A percentile compares a stretch with the other conserved stretches of the same genome.
These are phyloP conservation scores for Gautieria morchelliformis DNA, from an alignment of 768 basidiomycete genomes.

Conservation along the genomic window DNA sequence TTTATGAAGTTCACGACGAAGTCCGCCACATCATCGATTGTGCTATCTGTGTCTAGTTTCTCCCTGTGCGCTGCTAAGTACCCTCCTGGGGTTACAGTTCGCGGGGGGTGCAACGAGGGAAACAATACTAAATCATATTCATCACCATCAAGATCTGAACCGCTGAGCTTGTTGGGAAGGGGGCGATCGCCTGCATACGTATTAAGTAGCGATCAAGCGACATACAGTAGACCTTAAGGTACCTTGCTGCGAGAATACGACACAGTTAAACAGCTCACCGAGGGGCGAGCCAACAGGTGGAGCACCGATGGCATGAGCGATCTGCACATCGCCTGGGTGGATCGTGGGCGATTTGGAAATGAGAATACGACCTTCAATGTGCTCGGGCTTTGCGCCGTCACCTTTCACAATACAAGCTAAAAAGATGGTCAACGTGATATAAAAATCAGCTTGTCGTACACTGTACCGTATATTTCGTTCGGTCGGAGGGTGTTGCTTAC, in stretches of 20 bases:
- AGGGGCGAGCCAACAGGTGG: conserved; percentile 45
- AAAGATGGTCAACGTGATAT: conserved; percentile 5
- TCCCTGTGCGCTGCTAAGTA: conserved; percentile 42
- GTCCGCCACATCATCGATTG: conserved; percentile 55
- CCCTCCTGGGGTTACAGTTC: conserved; percentile 27
- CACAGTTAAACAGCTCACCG: conserved; percentile 35
- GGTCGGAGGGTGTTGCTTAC: conserved; percentile 42
- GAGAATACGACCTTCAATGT: conserved; percentile 44
- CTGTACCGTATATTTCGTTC: conserved; percentile 47
- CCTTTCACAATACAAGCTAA: conserved; percentile 32
- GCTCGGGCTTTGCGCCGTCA: conserved; percentile 29
- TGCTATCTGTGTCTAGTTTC: conserved; percentile 36
- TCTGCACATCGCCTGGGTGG: conserved; percentile 58
- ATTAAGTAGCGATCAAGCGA: not conserved
- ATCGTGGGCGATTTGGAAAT: conserved; percentile 60
- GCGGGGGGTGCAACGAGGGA: conserved; percentile 17
- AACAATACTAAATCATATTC: conserved; percentile 42
- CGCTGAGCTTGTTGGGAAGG: conserved; percentile 52
- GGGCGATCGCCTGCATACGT: conserved; percentile 44
- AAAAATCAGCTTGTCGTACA: conserved; percentile 23
- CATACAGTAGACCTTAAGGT: not conserved
- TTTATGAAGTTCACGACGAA: conserved; percentile 64
- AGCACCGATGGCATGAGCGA: conserved; percentile 50
- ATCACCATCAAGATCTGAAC: conserved; percentile 65
- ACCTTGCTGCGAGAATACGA: conserved; percentile 43